Evolutionary conservation across 2,329 filamentous ascomycete genomes (phyloP).

Genomic region (Aspergillus hortae): DNA sequence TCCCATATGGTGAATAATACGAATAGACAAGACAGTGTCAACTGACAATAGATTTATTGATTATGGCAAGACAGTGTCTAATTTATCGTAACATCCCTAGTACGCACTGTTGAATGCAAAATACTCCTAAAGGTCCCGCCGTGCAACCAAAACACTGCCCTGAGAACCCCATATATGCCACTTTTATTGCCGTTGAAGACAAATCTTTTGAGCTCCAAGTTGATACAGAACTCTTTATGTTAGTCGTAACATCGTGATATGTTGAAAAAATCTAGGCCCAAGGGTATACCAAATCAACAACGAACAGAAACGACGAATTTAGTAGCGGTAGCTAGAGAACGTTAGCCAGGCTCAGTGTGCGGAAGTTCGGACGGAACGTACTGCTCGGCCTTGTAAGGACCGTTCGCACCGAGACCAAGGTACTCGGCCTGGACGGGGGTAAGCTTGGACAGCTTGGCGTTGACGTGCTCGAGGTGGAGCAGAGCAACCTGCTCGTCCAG

Average conservation of each 20-base stretch:
- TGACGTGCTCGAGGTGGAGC: conserved; percentile 89
- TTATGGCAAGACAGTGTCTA: background rate
- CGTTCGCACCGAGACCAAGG: conserved; percentile 78
- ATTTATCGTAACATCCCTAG: conserved; percentile 20
- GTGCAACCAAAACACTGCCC: conserved; percentile 26
- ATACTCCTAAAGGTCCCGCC: conserved; percentile 31
- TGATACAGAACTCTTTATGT: conserved; percentile 47
- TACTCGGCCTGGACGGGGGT: conserved; percentile 88
- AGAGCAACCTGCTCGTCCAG: conserved; percentile 97
- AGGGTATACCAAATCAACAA: conserved; percentile 32
- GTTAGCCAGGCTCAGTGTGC: conserved; percentile 11
- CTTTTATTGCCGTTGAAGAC: conserved; percentile 61
- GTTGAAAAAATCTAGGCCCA: conserved; percentile 48
- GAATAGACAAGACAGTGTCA: too few species aligned
- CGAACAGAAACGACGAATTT: conserved; percentile 39
- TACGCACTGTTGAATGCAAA: conserved; percentile 36
- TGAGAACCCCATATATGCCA: conserved; percentile 33
- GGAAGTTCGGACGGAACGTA: conserved; percentile 43
- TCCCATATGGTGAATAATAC: too few species aligned
- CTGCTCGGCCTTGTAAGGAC: conserved; percentile 95
- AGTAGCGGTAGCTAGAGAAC: conserved; percentile 59
- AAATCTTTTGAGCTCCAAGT: conserved; percentile 48
- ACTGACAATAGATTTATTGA: background rate
- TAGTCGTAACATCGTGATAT: conserved; percentile 59
- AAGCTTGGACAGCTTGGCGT: conserved; percentile 88